A percentile compares a stretch with the other conserved stretches of the same genome.
phyloP scores from a whole-genome alignment of 352 stramenopile genomes.

The Pythium plurisporium region DNA sequence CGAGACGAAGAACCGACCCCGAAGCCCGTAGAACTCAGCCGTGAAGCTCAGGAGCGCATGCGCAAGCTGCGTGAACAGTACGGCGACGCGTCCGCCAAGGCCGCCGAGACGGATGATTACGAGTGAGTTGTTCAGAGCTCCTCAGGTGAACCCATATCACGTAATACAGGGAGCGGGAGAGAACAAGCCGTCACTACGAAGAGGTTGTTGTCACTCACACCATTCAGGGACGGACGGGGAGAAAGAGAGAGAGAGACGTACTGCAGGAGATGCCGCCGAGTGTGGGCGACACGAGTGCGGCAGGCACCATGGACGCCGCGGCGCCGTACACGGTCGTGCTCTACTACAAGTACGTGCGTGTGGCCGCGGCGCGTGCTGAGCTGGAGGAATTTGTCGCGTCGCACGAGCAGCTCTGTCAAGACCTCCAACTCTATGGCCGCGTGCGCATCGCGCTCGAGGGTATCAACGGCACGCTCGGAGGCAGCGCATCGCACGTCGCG shows the following conservation, averaged over 20 bases:
- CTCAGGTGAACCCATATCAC: slow-evolving; percentile 12
- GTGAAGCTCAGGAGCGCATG: slow-evolving; percentile 58
- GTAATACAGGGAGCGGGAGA: slow-evolving; percentile 3
- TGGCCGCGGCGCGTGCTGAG: slow-evolving; percentile 41
- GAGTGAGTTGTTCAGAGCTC: neutral
- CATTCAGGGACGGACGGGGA: neutral
- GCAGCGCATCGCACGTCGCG: slow-evolving; percentile 33
- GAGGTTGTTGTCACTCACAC: neutral
- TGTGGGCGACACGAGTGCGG: slow-evolving; percentile 15
- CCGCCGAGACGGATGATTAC: slow-evolving; percentile 12
- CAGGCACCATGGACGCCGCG: slow-evolving; percentile 6
- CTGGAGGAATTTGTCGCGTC: slow-evolving; percentile 30
- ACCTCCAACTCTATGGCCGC: slow-evolving; percentile 56
- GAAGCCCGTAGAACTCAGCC: slow-evolving; percentile 19
- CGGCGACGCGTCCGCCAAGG: slow-evolving; percentile 47
- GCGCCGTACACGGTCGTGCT: slow-evolving; percentile 59
- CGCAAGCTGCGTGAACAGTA: slow-evolving; percentile 74
- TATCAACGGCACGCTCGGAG: slow-evolving; percentile 84
- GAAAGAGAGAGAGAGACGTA: neutral
- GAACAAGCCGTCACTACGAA: neutral
- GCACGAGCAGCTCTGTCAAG: slow-evolving; percentile 49
- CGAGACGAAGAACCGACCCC: neutral
- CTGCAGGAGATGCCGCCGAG: slow-evolving; percentile 23
- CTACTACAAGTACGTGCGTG: slow-evolving; percentile 80
- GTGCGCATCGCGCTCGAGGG: slow-evolving; percentile 79